Evolutionary conservation across 768 basidiomycete genomes (phyloP), one percentile per base, ranked within the genome.

Genomic region (Clavaria fumosa): DNA sequence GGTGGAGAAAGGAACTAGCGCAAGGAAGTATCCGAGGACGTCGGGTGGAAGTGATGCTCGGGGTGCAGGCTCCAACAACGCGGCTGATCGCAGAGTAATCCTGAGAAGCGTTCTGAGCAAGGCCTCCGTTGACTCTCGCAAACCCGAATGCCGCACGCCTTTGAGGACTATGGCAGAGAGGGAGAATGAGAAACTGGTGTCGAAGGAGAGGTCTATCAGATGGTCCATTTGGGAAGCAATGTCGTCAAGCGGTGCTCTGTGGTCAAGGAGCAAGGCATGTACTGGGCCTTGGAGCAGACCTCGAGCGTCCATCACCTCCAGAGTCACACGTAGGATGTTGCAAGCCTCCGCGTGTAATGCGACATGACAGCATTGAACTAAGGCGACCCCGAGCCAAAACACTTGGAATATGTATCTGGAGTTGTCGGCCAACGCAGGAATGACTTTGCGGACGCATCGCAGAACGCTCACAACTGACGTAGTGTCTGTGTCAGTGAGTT

Each of bases 311-410:
- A 89, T 72, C 12, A 63, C 72, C 46, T 75, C 72, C 24, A 83
- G 55, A 1, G 80, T 69, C 3, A 70, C 66, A 10, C 68, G 64
- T 22, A 93, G 61, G 1, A 95, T 66, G 23, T 68, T 58, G 34
- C 75, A 66, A 1, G 84, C 79, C 50, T 85, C 74, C 34, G 67
- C 52, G 47, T 78, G 80, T 54, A 84, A 67, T 37, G 69, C 67
- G 35, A 76, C 63, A 47, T 84, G 73, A 32, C 78, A 76, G 11
- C 78, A 73, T 55, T 91, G 76, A 12, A 93, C 65, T 15, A 93
- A 66, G 21, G 80, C 77, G 18, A 93, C 76, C 1, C 79, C 83
- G 5, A 91, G 61, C 90, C 90, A 95, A 57, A 93, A 88, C 15
- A 91, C 61, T 36, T 72, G 70, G 15, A 66, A 58, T 4, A 82